phyloP scores from a whole-genome alignment of 257 asterid genomes.

The Penstemon barbatus region DNA sequence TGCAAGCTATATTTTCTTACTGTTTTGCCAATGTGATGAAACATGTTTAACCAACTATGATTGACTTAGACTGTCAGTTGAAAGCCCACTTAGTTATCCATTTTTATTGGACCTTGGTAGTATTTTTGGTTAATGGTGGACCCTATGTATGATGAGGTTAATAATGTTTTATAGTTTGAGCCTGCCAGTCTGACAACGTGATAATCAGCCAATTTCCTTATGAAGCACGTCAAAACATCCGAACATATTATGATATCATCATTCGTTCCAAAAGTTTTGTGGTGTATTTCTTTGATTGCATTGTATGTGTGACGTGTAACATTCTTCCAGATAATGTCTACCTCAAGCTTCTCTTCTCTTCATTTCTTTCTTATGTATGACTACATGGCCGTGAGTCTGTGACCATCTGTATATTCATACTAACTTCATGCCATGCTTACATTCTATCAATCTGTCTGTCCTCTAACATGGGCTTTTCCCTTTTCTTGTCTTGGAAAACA shows the following conservation, averaged over 20 bases:
- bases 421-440: not conserved
- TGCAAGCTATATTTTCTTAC: not conserved
- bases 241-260: not conserved
- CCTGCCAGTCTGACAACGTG: constrained; percentile 7
- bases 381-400: not conserved
- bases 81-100: not conserved
- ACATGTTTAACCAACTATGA: not conserved
- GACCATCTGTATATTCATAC: not conserved
- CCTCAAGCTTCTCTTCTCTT: not conserved
- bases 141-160: not conserved
- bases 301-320: not conserved
- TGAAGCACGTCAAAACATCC: not conserved
- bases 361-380: not conserved
- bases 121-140: not conserved
- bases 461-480: not conserved
- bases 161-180: constrained; percentile 1
- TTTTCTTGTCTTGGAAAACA: not conserved
- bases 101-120: not conserved
- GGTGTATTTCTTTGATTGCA: not conserved
- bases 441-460: not conserved
- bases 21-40: not conserved
- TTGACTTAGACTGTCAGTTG: constrained; percentile 4
- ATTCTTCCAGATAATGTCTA: constrained; percentile 5
- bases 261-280: not conserved
- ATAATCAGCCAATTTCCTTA: not conserved